Conservation (phyloP, 768 basidiomycete genomes). For the Rhizopogon vulgaris region DNA sequence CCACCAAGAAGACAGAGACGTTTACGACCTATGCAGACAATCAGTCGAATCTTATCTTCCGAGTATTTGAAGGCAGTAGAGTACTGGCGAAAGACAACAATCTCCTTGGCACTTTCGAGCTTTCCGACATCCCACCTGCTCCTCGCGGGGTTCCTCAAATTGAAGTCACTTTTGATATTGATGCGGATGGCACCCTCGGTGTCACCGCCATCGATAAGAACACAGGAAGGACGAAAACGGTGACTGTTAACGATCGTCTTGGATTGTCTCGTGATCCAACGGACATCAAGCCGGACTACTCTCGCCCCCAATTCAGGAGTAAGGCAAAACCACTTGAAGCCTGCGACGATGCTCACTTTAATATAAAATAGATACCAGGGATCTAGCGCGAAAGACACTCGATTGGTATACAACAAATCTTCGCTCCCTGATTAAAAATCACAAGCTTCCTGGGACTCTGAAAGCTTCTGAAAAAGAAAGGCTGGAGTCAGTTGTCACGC, state of each 20-base stretch:
- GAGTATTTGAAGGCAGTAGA: constrained; percentile 97
- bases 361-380: constrained; percentile 60
- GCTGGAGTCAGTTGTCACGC: constrained; percentile 75
- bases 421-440: constrained; percentile 79
- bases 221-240: constrained; percentile 64
- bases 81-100: constrained; percentile 99
- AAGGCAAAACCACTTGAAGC: constrained; percentile 17
- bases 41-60: constrained; percentile 96
- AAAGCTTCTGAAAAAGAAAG: constrained; percentile 80
- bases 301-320: constrained; percentile 88
- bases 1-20: constrained; percentile 96
- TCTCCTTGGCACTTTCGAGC: constrained; percentile 95
- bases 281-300: too few relatives aligned
- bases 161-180: constrained; percentile 96
- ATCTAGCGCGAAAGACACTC: constrained; percentile 82
- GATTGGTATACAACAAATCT: constrained; percentile 96
- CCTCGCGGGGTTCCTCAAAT: constrained; percentile 97
- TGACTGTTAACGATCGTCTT: background rate
- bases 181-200: constrained; percentile 92
- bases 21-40: constrained; percentile 99
- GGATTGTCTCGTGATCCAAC: too few relatives aligned
- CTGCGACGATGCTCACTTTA: constrained; percentile 3
- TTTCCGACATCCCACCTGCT: constrained; percentile 94
- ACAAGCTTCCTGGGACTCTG: constrained; percentile 83
- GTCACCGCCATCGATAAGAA: constrained; percentile 95